Conservation (phyloP, 148 eudicot species). For the Polygonum aviculare region DNA sequence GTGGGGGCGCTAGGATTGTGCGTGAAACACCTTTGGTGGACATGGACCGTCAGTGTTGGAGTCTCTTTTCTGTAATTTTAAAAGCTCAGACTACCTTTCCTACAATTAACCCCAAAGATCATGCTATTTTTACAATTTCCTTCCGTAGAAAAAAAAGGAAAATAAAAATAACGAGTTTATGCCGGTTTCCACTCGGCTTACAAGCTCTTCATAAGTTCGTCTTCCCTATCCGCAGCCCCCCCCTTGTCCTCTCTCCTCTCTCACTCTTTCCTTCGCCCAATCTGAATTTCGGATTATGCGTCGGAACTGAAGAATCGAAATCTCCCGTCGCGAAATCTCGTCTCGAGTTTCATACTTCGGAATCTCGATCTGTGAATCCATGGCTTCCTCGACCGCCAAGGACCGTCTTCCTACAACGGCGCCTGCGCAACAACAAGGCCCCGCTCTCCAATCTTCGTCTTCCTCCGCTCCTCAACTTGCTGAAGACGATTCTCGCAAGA, state of each 20-base stretch:
- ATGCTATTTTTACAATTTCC: no score
- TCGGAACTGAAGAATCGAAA: not conserved
- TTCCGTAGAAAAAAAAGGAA: no score
- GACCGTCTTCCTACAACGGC: not conserved
- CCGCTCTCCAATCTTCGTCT: constrained; percentile 6
- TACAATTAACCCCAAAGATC: no score
- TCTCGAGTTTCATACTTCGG: not conserved
- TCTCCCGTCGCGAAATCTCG: constrained; percentile 2
- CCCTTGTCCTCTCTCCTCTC: not conserved
- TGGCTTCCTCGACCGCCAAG: constrained; percentile 17
- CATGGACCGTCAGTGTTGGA: no score
- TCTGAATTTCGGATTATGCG: constrained; percentile 5
- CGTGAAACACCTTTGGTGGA: no score
- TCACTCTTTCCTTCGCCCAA: not conserved
- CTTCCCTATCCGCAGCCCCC: constrained; percentile 5
- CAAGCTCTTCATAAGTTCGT: not conserved
- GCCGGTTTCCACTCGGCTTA: constrained; percentile 1
- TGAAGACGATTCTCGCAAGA: constrained; percentile 67
- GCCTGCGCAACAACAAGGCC: constrained; percentile 15
- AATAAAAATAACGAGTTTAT: not conserved
- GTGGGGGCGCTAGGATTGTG: no score
- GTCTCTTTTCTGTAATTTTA: no score
- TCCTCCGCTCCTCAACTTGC: constrained; percentile 14
- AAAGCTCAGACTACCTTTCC: no score
- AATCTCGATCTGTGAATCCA: constrained; percentile 12